Conservation (phyloP, 164 flowering plant genomes). For the Aristolochia contorta region DNA sequence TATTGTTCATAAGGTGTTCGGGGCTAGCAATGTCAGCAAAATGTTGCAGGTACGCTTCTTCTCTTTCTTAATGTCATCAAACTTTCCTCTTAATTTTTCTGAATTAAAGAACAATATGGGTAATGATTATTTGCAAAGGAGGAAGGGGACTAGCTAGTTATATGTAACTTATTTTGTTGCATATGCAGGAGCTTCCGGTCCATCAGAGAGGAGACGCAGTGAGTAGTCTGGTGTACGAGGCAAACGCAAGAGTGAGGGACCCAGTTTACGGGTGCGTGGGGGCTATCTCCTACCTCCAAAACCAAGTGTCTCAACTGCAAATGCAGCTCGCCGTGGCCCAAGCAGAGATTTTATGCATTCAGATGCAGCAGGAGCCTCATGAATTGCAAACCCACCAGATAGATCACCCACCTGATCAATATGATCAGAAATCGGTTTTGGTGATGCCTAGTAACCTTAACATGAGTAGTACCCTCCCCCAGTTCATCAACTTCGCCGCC, state of each 20-base stretch:
- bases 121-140: no score
- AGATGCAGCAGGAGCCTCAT: slow-evolving; percentile 58
- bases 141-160: no score
- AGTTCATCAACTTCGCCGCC: slow-evolving; percentile 40
- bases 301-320: slow-evolving; percentile 60
- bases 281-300: slow-evolving; percentile 65
- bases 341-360: slow-evolving; percentile 72
- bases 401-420: no score
- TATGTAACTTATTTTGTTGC: no score
- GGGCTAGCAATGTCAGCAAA: slow-evolving; percentile 91
- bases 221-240: slow-evolving; percentile 64
- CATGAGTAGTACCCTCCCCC: slow-evolving; percentile 21
- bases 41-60: slow-evolving; percentile 93
- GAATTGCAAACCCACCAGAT: slow-evolving; percentile 12
- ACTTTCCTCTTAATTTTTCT: no score
- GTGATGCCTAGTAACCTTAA: slow-evolving; percentile 19
- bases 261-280: slow-evolving; percentile 77
- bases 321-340: slow-evolving; percentile 78
- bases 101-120: no score
- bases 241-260: slow-evolving; percentile 55
- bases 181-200: slow-evolving; percentile 59
- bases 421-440: slow-evolving; percentile 24
- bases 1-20: slow-evolving; percentile 80
- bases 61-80: no score
- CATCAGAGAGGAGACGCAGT: slow-evolving; percentile 60